Evolutionary conservation across 169 alveolate species (phyloP).

Genomic region (Eimeria necatrix): DNA sequence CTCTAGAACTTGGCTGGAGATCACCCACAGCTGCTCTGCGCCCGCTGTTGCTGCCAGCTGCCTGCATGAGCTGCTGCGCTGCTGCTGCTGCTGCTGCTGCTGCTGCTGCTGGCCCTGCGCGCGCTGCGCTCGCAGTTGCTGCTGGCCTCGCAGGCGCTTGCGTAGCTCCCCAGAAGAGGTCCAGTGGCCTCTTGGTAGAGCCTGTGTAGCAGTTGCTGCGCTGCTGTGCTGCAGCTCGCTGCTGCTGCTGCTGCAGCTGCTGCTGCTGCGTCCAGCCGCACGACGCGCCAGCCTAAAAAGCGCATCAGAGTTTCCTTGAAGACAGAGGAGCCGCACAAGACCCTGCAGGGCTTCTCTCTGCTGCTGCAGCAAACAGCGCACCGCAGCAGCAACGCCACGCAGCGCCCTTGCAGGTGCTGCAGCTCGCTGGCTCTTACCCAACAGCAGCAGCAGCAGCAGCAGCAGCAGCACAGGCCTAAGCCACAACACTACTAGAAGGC

Average conservation of each 20-base stretch:
- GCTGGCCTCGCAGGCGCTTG: background rate
- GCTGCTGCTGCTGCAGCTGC: slow-evolving; percentile 24
- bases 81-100: slow-evolving; percentile 9
- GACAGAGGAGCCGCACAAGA: background rate
- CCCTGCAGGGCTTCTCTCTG: slow-evolving; percentile 10
- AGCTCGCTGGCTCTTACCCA: background rate
- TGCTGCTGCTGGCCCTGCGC: slow-evolving; percentile 24
- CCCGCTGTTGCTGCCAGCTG: slow-evolving; percentile 21
- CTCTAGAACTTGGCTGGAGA: too few species aligned
- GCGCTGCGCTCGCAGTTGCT: slow-evolving; percentile 16
- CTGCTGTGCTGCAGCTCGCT: background rate
- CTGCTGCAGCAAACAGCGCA: slow-evolving; percentile 53
- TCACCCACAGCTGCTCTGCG: background rate
- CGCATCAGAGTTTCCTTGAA: slow-evolving; percentile 47
- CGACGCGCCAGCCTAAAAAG: slow-evolving; percentile 54
- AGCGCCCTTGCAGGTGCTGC: too few species aligned
- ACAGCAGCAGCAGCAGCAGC: slow-evolving; percentile 13
- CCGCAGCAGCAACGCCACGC: slow-evolving; percentile 52
- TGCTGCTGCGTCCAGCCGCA: slow-evolving; percentile 29
- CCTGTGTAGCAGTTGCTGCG: slow-evolving; percentile 53
- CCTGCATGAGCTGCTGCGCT: background rate
- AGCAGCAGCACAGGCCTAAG: slow-evolving; percentile 7
- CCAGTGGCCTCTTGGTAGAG: background rate
- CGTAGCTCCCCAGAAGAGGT: background rate
- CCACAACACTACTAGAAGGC: background rate